Conservation (phyloP, 73 alveolate genomes). For the Stentor roeselii region DNA sequence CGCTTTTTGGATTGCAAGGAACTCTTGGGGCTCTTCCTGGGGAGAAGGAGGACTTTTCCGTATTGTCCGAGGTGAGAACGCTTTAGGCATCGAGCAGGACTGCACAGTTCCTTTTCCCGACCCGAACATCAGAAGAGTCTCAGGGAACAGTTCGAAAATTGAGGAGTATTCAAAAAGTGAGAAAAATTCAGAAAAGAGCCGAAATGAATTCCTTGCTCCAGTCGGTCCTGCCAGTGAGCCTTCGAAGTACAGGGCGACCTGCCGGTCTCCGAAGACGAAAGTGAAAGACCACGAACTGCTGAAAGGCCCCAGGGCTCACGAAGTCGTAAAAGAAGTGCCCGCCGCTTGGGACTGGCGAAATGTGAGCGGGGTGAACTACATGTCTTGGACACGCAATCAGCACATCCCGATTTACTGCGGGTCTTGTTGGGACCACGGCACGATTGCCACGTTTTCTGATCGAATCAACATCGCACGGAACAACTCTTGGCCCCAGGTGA, state of each 20-base stretch:
- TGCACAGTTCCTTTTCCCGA: conserved; percentile 49
- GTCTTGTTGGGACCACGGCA: conserved; percentile 89
- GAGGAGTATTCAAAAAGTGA: background rate
- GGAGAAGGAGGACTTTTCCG: conserved; percentile 92
- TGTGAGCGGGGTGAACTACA: conserved; percentile 57
- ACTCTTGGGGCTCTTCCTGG: conserved; percentile 94
- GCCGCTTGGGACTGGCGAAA: conserved; percentile 74
- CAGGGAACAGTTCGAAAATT: background rate
- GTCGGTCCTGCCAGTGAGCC: background rate
- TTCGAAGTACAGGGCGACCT: background rate
- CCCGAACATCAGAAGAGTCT: conserved; percentile 41
- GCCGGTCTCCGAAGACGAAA: background rate
- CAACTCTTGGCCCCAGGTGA: conserved; percentile 61
- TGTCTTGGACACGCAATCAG: conserved; percentile 75
- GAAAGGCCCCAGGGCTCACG: background rate
- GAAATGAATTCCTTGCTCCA: background rate
- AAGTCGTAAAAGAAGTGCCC: conserved; percentile 37
- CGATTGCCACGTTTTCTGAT: conserved; percentile 81
- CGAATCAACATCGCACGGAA: conserved; percentile 71
- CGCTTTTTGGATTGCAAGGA: conserved; percentile 81
- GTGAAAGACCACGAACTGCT: background rate
- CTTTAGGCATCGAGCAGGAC: conserved; percentile 51
- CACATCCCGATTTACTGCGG: conserved; percentile 84
- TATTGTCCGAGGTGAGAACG: conserved; percentile 67
- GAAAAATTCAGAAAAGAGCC: background rate